These are phyloP conservation scores for Volutella citrinella DNA, from an alignment of 2,329 filamentous ascomycete species.

Conservation along the genomic window DNA sequence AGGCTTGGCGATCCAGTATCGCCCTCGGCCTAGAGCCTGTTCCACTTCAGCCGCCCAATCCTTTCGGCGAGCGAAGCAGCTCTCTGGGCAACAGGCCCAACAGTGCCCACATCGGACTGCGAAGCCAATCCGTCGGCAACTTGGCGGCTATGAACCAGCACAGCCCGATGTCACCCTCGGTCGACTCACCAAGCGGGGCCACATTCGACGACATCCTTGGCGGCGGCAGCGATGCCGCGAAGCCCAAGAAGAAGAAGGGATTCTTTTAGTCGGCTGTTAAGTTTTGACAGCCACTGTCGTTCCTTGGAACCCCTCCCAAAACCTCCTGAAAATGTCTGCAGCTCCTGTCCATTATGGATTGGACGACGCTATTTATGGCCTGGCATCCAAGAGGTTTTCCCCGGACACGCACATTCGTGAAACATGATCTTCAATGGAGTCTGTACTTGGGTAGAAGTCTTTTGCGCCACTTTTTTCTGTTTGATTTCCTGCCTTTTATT, in stretches of 20 bases:
- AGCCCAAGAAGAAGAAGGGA: constrained; percentile 39
- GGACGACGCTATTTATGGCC: too few species aligned
- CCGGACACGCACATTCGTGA: too few species aligned
- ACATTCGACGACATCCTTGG: constrained; percentile 51
- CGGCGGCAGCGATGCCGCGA: constrained; percentile 28
- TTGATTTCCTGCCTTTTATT: too few species aligned
- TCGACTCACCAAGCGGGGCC: constrained; percentile 29
- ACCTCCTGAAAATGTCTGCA: too few species aligned
- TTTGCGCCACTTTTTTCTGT: too few species aligned
- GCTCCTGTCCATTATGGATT: too few species aligned
- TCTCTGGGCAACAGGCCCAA: constrained; percentile 32
- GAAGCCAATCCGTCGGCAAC: constrained; percentile 35
- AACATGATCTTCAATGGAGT: too few species aligned
- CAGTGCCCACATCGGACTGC: constrained; percentile 28
- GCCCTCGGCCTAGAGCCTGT: constrained; percentile 42
- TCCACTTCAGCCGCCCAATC: constrained; percentile 33
- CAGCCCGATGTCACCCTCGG: constrained; percentile 12
- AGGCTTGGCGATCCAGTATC: constrained; percentile 40
- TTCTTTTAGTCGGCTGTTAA: constrained; percentile 39
- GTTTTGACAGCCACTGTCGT: too few species aligned
- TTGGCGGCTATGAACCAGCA: constrained; percentile 25
- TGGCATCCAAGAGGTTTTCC: too few species aligned
- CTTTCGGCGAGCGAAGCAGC: constrained; percentile 33
- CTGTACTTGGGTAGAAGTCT: too few species aligned
- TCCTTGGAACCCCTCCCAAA: too few species aligned